These are phyloP conservation scores for Alliaria petiolata DNA, from an alignment of 345 rosid species.

Conservation along the genomic window DNA sequence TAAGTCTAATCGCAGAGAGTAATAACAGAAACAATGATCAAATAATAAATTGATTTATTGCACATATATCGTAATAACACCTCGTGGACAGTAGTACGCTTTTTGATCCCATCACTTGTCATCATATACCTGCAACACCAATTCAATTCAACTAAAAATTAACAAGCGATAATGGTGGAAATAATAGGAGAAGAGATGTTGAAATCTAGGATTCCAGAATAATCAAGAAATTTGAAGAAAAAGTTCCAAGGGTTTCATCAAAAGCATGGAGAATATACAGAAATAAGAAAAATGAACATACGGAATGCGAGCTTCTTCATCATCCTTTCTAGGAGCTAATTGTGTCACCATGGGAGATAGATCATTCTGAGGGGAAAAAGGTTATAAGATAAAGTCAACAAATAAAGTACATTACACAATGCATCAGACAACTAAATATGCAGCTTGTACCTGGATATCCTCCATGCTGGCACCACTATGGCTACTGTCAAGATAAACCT, in stretches of 20 bases:
- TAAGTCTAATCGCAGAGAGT: too few species aligned
- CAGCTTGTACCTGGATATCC: constrained; percentile 67
- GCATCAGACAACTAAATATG: constrained; percentile 12
- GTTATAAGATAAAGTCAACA: background rate
- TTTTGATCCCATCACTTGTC: constrained; percentile 83
- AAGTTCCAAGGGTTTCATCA: background rate
- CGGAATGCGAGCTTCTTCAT: constrained; percentile 71
- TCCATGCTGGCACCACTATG: constrained; percentile 59
- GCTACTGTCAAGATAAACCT: constrained; percentile 68
- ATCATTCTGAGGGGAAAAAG: constrained; percentile 49
- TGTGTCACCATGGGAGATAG: constrained; percentile 77
- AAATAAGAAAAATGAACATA: constrained; percentile 35
- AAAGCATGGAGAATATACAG: background rate
- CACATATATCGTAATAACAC: constrained; percentile 26
- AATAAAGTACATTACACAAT: background rate
- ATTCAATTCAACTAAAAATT: background rate
- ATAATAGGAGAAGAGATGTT: background rate
- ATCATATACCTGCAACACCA: constrained; percentile 68
- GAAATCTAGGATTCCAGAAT: background rate
- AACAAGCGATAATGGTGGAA: background rate
- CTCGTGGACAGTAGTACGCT: constrained; percentile 53
- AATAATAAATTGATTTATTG: background rate
- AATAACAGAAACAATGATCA: background rate
- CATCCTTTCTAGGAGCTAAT: constrained; percentile 63
- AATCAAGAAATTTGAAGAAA: background rate